Evolutionary conservation across 202 grass and related monocot genomes (phyloP).

Genomic region (Digitaria exilis): DNA sequence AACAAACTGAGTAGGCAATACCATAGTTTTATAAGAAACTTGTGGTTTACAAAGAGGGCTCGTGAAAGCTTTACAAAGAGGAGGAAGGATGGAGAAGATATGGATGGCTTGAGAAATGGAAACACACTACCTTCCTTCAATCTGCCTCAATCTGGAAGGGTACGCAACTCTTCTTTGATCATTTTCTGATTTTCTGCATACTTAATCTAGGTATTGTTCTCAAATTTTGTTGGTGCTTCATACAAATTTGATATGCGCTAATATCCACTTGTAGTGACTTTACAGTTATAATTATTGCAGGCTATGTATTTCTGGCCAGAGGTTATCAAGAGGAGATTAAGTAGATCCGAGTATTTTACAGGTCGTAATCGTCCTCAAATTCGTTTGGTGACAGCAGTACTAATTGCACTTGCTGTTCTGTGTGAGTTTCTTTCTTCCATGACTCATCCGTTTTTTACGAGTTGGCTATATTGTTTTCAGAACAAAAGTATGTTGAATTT

Average conservation of each 20-base stretch:
- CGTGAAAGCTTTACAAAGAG: conserved; percentile 77
- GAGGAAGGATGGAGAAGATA: conserved; percentile 79
- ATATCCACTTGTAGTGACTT: neutral
- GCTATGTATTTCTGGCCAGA: conserved; percentile 52
- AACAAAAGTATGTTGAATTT: conserved; percentile 6
- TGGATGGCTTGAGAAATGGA: conserved; percentile 44
- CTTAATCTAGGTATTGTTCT: conserved; percentile 16
- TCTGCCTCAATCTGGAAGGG: conserved; percentile 48
- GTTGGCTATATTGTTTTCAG: neutral
- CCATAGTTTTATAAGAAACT: conserved; percentile 61
- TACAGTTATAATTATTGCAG: conserved; percentile 41
- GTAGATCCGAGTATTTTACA: conserved; percentile 42
- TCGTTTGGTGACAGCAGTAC: conserved; percentile 46
- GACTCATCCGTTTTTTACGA: neutral
- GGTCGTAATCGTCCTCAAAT: conserved; percentile 49
- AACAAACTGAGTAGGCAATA: conserved; percentile 54
- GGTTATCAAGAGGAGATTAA: conserved; percentile 46
- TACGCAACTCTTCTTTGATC: conserved; percentile 25
- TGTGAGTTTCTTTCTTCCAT: conserved; percentile 53
- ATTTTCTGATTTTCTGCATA: conserved; percentile 30
- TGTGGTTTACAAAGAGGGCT: conserved; percentile 61
- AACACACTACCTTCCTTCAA: conserved; percentile 47
- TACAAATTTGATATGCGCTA: neutral
- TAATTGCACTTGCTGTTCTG: conserved; percentile 56
- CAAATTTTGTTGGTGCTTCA: conserved; percentile 6